Base-by-base conservation (phyloP, 2,329 filamentous ascomycete genomes). In the Cladophialophora immunda region DNA sequence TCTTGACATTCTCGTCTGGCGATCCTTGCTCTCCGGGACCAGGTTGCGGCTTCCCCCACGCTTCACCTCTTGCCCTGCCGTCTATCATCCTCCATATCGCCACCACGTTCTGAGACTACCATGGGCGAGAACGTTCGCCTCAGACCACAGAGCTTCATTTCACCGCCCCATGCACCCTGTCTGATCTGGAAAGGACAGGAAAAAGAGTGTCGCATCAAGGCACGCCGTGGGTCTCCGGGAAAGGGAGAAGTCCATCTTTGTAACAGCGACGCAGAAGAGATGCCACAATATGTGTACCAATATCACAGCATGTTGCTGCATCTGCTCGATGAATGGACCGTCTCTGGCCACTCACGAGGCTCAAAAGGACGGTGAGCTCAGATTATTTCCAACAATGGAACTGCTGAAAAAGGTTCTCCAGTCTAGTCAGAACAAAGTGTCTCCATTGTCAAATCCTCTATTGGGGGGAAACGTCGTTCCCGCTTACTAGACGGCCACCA, bases 281-380 rank as follows among this genome's bases (percentile, higher is more conserved):
- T 52, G 32, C 45, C 41, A 52, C 58, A 32, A 30, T 45, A 1
- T 54, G 38, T 53, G 45, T 61, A 61, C 58, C 58, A 61, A 61
- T 59, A 30, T 61, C 58, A 36, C 30, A 34, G 41, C 47, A 53
- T 27, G 3, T 15, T 19, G 11, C 8, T 61, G 29, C 13, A 53
- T 38, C 47, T 61, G 47, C 29, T 27, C 22, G 22, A 53, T 53
- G 58, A 61, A 45, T 61, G 58, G 58, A 38, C 30, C n/a, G 4
- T 25, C 19, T 19, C 52, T 22, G 47, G 34, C 58, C 58, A 61
- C 30, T 53, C 30, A 53, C 25, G 17, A n/a, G 6, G 6, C n/a
- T 30, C 13, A 9, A 34, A 29, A 36, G n/a, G 30, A 60, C 58
- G 45, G 29, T 50, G 29, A 52, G 41, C 41, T 60, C 58, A 36